phyloP scores from a whole-genome alignment of 192 early-diverging fungal genomes.

The Coemansia sp. region DNA sequence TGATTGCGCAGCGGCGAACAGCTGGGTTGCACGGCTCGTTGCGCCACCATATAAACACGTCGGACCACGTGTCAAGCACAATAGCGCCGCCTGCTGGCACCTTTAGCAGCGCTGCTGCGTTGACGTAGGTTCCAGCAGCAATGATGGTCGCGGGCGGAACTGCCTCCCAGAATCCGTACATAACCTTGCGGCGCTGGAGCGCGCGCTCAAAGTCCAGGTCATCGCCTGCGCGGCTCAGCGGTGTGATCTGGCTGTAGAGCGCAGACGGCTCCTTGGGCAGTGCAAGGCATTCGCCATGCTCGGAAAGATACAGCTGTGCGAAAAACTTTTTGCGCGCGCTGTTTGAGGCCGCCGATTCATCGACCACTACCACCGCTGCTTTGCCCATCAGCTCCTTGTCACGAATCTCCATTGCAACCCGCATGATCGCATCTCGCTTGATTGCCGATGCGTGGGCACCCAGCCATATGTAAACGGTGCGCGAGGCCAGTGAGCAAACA shows the following conservation, averaged over 20 bases:
- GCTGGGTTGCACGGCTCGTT: constrained; percentile 39
- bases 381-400: constrained; percentile 40
- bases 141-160: constrained; percentile 46
- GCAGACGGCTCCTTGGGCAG: constrained; percentile 25
- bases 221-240: constrained; percentile 25
- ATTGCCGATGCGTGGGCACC: constrained; percentile 41
- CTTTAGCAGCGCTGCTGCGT: constrained; percentile 41
- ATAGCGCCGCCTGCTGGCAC: constrained; percentile 44
- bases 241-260: constrained; percentile 31
- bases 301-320: constrained; percentile 25
- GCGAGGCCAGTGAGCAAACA: constrained; percentile 31
- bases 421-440: constrained; percentile 45
- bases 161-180: constrained; percentile 51
- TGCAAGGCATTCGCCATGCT: constrained; percentile 8
- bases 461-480: constrained; percentile 45
- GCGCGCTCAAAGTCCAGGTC: constrained; percentile 49
- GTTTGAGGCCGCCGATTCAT: constrained; percentile 32
- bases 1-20: constrained; percentile 41
- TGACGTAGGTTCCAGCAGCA: constrained; percentile 33
- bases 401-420: constrained; percentile 45
- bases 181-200: constrained; percentile 41
- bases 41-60: constrained; percentile 53
- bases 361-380: constrained; percentile 30
- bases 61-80: constrained; percentile 47
- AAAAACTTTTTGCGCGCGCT: constrained; percentile 43